These are phyloP conservation scores for Fusarium sp. DNA, from an alignment of 2,329 filamentous ascomycete genomes.

Conservation along the genomic window DNA sequence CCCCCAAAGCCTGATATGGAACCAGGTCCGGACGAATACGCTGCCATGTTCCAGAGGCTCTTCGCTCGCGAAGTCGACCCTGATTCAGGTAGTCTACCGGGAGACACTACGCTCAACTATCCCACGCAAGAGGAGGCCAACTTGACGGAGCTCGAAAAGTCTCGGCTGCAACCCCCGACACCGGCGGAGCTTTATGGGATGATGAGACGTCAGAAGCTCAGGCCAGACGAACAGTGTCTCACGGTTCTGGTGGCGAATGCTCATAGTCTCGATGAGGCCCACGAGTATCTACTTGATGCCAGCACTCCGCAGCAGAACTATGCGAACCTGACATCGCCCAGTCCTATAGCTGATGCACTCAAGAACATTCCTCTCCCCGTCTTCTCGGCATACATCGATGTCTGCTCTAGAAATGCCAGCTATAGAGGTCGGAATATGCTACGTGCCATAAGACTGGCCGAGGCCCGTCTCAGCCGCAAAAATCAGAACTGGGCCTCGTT, in stretches of 20 bases:
- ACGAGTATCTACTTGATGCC: slow-evolving; percentile 60
- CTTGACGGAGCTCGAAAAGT: slow-evolving; percentile 69
- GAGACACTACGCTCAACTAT: slow-evolving; percentile 64
- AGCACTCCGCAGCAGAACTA: slow-evolving; percentile 23
- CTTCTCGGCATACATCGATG: slow-evolving; percentile 60
- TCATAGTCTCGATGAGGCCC: slow-evolving; percentile 54
- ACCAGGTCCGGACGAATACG: slow-evolving; percentile 58
- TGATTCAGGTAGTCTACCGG: slow-evolving; percentile 56
- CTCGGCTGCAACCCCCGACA: slow-evolving; percentile 66
- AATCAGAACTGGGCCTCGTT: slow-evolving; percentile 43
- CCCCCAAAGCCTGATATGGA: slow-evolving; percentile 47
- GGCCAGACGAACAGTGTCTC: slow-evolving; percentile 60
- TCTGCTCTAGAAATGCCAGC: slow-evolving; percentile 39
- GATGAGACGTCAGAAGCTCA: slow-evolving; percentile 62
- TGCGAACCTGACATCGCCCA: slow-evolving; percentile 31
- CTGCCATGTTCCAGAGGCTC: slow-evolving; percentile 68
- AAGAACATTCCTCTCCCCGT: slow-evolving; percentile 44
- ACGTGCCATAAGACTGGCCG: slow-evolving; percentile 46
- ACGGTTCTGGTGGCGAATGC: slow-evolving; percentile 64
- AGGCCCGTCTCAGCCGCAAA: slow-evolving; percentile 37
- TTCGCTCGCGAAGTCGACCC: slow-evolving; percentile 46
- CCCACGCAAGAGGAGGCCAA: slow-evolving; percentile 53
- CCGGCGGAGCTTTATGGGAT: slow-evolving; percentile 64
- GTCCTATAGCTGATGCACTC: slow-evolving; percentile 39
- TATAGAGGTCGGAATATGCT: slow-evolving; percentile 41